Evolutionary conservation across 2,329 filamentous ascomycete species (phyloP).

Genomic region (Phialocephala sp.): DNA sequence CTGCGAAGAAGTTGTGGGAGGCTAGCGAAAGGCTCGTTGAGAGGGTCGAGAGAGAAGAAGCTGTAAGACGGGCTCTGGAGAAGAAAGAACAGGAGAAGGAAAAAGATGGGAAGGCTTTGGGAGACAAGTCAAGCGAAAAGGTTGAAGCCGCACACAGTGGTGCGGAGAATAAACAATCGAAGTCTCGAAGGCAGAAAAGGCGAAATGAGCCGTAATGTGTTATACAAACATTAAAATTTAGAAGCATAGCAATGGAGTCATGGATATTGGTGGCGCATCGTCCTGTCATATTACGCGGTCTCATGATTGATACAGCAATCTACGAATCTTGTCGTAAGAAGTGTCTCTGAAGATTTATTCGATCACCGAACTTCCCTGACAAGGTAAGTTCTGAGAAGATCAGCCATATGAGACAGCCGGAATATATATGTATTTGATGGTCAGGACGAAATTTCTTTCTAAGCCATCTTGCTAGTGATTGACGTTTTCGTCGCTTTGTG

Average conservation of each 20-base stretch:
- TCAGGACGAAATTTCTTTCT: no score
- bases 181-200: constrained; percentile 40
- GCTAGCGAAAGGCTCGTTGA: constrained; percentile 86
- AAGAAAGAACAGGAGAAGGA: constrained; percentile 48
- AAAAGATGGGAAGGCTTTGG: constrained; percentile 37
- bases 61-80: constrained; percentile 53
- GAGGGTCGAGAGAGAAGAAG: constrained; percentile 78
- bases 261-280: neutral
- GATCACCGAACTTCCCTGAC: no score
- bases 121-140: constrained; percentile 32
- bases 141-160: constrained; percentile 44
- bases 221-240: constrained; percentile 9
- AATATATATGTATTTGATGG: no score
- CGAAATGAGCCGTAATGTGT: constrained; percentile 27
- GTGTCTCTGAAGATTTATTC: no score
- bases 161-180: constrained; percentile 35
- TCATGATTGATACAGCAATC: neutral
- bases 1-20: constrained; percentile 88
- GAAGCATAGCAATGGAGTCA: constrained; percentile 25
- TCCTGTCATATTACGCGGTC: neutral
- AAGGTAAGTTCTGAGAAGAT: no score
- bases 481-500: neutral
- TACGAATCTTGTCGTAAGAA: neutral
- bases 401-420: no score
- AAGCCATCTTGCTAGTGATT: neutral